phyloP scores from a whole-genome alignment of 2,329 filamentous ascomycete species.

The Colletotrichum orchidophilum region DNA sequence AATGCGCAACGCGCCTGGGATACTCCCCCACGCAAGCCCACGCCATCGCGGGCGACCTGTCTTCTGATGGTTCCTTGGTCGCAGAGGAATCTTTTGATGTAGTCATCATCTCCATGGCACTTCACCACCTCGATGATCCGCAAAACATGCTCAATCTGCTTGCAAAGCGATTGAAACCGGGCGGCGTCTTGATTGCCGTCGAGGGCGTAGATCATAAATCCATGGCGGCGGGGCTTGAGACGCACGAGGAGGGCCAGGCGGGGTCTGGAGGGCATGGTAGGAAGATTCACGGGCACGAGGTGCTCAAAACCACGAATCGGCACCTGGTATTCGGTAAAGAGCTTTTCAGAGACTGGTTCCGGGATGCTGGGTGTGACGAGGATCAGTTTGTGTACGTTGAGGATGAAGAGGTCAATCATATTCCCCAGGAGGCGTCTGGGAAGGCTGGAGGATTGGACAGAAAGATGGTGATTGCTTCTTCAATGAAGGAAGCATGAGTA shows the following conservation, averaged over 20 bases:
- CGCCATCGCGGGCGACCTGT: slow-evolving; percentile 44
- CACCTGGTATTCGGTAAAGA: slow-evolving; percentile 37
- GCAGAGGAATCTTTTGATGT: slow-evolving; percentile 42
- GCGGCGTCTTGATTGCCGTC: slow-evolving; percentile 44
- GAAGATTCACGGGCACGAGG: neutral
- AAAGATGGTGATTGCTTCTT: slow-evolving; percentile 23
- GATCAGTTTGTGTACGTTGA: slow-evolving; percentile 34
- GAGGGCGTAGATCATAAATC: slow-evolving; percentile 39
- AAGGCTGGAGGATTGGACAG: slow-evolving; percentile 14
- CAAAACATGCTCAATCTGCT: slow-evolving; percentile 41
- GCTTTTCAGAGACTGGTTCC: slow-evolving; percentile 36
- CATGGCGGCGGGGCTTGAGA: slow-evolving; percentile 18
- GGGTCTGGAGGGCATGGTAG: slow-evolving; percentile 19
- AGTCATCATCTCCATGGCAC: slow-evolving; percentile 45
- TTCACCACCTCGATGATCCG: slow-evolving; percentile 46
- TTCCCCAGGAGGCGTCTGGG: slow-evolving; percentile 11
- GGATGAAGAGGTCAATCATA: slow-evolving; percentile 23
- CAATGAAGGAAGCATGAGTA: neutral
- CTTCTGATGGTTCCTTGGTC: slow-evolving; percentile 35
- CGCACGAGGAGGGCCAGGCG: neutral
- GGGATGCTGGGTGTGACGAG: slow-evolving; percentile 55
- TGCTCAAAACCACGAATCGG: slow-evolving; percentile 35
- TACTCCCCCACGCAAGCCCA: slow-evolving; percentile 39
- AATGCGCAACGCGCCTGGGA: slow-evolving; percentile 37
- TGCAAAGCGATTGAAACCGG: slow-evolving; percentile 39